These are phyloP conservation scores for Penicillium steckii DNA, from an alignment of 495 filamentous ascomycete genomes.

Conservation along the genomic window DNA sequence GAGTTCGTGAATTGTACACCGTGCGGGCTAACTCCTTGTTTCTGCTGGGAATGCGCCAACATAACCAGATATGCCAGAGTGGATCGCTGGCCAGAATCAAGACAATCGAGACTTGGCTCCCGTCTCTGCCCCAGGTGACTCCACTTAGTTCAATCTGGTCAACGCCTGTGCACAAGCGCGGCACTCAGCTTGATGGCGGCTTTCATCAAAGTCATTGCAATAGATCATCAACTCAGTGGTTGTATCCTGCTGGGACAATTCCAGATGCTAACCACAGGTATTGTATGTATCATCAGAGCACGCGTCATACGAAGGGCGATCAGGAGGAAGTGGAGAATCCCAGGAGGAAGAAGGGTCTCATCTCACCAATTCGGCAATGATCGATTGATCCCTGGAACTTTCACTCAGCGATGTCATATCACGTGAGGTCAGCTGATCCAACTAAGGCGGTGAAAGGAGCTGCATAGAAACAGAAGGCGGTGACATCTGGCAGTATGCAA, in stretches of 20 bases:
- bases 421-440: neutral
- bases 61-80: conserved; percentile 19
- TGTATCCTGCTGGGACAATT: no score
- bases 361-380: neutral
- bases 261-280: neutral
- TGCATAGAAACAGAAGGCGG: neutral
- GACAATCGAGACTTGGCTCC: conserved; percentile 26
- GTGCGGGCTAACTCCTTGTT: conserved; percentile 8
- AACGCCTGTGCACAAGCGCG: conserved; percentile 1
- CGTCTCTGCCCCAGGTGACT: conserved; percentile 1
- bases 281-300: neutral
- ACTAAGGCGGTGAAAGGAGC: neutral
- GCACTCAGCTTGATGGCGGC: neutral
- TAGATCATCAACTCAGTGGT: no score
- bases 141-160: conserved; percentile 13
- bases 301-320: neutral
- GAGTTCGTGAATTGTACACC: neutral
- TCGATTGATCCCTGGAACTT: neutral
- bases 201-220: neutral
- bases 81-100: conserved; percentile 24
- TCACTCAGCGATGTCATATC: neutral
- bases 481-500: neutral
- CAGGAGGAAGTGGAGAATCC: neutral
- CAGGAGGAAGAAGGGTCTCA: neutral
- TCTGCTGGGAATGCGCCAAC: conserved; percentile 11